phyloP scores from a whole-genome alignment of 2,329 filamentous ascomycete species.

The Cladosporium phlei region DNA sequence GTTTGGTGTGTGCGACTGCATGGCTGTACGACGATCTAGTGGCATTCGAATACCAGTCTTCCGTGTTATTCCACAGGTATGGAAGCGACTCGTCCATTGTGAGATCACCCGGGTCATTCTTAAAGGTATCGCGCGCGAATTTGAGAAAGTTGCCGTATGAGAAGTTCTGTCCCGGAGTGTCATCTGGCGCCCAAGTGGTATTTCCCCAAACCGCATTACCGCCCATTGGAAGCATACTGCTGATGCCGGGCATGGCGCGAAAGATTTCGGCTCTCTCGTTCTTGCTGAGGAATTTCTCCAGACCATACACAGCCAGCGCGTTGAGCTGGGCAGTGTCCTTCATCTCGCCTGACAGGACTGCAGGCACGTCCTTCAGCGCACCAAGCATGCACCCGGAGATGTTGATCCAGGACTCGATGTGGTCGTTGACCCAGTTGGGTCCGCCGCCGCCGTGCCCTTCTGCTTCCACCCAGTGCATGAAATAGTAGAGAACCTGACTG shows the following conservation, averaged over 20 bases:
- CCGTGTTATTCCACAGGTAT: constrained; percentile 72
- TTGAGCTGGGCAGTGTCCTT: constrained; percentile 96
- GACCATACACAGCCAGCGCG: constrained; percentile 89
- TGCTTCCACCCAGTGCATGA: constrained; percentile 76
- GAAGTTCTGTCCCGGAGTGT: constrained; percentile 64
- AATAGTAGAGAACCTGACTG: constrained; percentile 85
- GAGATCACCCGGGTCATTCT: constrained; percentile 57
- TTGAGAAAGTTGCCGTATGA: constrained; percentile 80
- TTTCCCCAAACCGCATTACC: constrained; percentile 96
- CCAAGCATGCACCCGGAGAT: constrained; percentile 97
- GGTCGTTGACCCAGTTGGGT: constrained; percentile 78
- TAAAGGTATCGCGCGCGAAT: constrained; percentile 63
- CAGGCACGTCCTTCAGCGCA: constrained; percentile 83
- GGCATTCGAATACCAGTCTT: constrained; percentile 78
- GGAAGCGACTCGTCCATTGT: constrained; percentile 73
- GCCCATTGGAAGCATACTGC: constrained; percentile 92
- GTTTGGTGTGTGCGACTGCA: constrained; percentile 73
- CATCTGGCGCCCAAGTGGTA: constrained; percentile 79
- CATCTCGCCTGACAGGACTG: constrained; percentile 94
- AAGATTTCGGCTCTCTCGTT: constrained; percentile 91
- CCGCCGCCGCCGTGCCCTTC: constrained; percentile 75
- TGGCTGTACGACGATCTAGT: constrained; percentile 76
- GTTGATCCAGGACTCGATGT: constrained; percentile 96
- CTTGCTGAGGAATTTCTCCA: constrained; percentile 90
- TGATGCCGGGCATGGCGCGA: constrained; percentile 93